Evolutionary conservation across 2,329 filamentous ascomycete genomes (phyloP), one percentile per base, ranked within the genome.

Genomic region (Apiospora marii): DNA sequence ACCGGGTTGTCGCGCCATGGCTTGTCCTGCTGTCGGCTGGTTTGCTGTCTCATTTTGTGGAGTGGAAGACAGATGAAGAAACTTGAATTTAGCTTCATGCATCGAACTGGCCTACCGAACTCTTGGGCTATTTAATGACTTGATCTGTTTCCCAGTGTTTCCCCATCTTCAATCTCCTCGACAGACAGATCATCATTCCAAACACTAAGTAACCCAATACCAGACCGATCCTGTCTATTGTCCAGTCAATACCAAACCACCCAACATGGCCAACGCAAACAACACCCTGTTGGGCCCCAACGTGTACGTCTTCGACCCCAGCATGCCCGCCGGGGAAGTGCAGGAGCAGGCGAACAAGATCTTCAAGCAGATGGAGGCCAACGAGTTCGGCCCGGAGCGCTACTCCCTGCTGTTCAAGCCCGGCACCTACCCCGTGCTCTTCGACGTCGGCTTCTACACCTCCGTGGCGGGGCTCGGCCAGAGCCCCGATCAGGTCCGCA

Each of bases 381-480:
- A 81, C 46, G 79, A 81, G 74, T 81, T 81, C 37, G 78, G 79
- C 3, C 34, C 74, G 3, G 76, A 81, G 67, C 76, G 80, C 16
- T 81, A 81, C 68, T 78, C 80, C 4, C 74, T 81, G 10, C 77
- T 81, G 24, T 81, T 81, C 72, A 79, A 79, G 70, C 79, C 79
- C 0, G 80, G 80, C 2, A 77, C 73, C 16, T 81, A 81, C 68
- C 75, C 77, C 27, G 74, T 81, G 10, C 77, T 81, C 53, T 81
- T 81, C 72, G 79, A 81, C 67, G 78, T 81, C 22, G 79, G 80
- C 2, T 81, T 81, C 74, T 81, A 81, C 68, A 81, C 80, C 5
- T 77, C 79, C 2, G 79, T 81, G 1, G 79, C 79, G 3, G 80
- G 80, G 6, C 70, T 81, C 22, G 80, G 80, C 19, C 75, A 72